A percentile compares a stretch with the other conserved stretches of the same genome.
Conservation (phyloP, 768 basidiomycete genomes). For the Mycena vulgaris region DNA sequence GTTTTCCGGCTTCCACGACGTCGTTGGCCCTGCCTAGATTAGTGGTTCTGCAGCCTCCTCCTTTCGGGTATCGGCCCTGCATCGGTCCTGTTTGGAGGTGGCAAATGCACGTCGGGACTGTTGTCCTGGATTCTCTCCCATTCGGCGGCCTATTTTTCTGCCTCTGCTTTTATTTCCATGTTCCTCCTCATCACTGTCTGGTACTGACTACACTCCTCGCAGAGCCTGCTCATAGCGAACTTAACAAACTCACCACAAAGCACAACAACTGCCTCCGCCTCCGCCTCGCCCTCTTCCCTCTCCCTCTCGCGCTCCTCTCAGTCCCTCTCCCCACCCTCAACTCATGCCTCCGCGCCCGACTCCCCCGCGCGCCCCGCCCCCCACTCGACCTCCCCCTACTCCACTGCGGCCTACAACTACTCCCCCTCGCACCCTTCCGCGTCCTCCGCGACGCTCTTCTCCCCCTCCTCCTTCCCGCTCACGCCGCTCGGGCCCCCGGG, state of each 20-base stretch:
- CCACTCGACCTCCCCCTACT: background rate
- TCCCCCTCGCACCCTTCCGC: background rate
- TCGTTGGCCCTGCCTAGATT: no score
- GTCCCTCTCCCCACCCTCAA: constrained; percentile 36
- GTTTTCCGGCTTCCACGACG: no score
- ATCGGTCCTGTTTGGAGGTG: no score
- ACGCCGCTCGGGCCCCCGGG: constrained; percentile 68
- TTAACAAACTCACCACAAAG: constrained; percentile 17
- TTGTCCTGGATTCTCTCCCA: no score
- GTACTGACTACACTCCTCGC: background rate
- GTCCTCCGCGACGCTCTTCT: constrained; percentile 51
- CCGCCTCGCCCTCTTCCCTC: constrained; percentile 32
- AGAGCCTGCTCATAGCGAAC: constrained; percentile 46
- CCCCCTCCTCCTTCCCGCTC: constrained; percentile 76
- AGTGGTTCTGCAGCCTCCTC: no score
- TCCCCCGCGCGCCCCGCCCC: constrained; percentile 43
- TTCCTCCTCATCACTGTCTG: constrained; percentile 30
- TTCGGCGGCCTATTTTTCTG: constrained; percentile 44
- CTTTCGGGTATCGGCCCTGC: no score
- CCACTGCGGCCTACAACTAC: background rate
- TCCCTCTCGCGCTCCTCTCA: constrained; percentile 40
- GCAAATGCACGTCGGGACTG: no score
- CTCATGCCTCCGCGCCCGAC: constrained; percentile 42
- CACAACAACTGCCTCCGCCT: constrained; percentile 11
- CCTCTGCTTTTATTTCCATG: constrained; percentile 43